phyloP scores from a whole-genome alignment of 1,284 basidiomycete species.

The Moesziomyces parantarcticus region DNA sequence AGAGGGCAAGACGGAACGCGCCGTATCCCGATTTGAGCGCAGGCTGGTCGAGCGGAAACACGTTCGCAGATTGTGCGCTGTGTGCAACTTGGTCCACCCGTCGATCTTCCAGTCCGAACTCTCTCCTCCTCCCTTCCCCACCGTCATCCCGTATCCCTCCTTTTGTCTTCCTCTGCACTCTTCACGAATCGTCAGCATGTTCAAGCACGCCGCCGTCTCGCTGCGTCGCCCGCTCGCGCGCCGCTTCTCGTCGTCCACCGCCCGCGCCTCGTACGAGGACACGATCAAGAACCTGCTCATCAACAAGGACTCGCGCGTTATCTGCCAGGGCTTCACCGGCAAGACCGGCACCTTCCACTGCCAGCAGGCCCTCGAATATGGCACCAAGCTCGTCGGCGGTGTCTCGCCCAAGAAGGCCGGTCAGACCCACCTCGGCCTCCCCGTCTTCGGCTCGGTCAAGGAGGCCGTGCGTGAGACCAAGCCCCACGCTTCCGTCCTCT shows the following conservation, averaged over 20 bases:
- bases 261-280: slow-evolving; percentile 76
- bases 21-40: slow-evolving; percentile 7
- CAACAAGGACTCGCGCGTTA: slow-evolving; percentile 82
- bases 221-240: slow-evolving; percentile 37
- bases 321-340: slow-evolving; percentile 72
- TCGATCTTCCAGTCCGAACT: slow-evolving; percentile 8
- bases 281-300: slow-evolving; percentile 91
- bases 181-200: slow-evolving; percentile 29
- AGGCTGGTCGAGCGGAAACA: neutral
- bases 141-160: slow-evolving; percentile 10
- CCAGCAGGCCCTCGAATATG: slow-evolving; percentile 91
- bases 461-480: slow-evolving; percentile 73
- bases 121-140: slow-evolving; percentile 3
- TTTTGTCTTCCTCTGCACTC: slow-evolving; percentile 4
- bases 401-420: slow-evolving; percentile 98
- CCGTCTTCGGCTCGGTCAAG: slow-evolving; percentile 90
- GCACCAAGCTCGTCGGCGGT: slow-evolving; percentile 96
- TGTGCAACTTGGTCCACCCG: neutral
- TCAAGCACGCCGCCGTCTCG: slow-evolving; percentile 38
- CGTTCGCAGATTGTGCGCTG: neutral
- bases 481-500: slow-evolving; percentile 64
- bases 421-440: slow-evolving; percentile 91
- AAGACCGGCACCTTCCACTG: slow-evolving; percentile 99
- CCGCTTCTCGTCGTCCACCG: slow-evolving; percentile 51
- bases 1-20: neutral